These are phyloP conservation scores for Fusarium newnesense DNA, from an alignment of 2,329 filamentous ascomycete species.

Conservation along the genomic window DNA sequence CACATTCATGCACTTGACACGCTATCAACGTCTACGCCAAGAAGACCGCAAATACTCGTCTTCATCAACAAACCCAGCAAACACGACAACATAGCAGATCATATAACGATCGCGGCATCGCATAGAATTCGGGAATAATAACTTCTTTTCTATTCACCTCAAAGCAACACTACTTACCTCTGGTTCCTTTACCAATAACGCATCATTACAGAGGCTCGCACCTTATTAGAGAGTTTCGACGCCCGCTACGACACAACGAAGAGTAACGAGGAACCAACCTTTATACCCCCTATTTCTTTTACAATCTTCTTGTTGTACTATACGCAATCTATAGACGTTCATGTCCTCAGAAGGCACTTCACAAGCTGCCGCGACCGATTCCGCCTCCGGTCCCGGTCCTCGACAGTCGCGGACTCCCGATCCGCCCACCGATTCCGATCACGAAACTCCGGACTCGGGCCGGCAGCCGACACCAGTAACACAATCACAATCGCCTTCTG, in stretches of 20 bases:
- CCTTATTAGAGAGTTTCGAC: constrained; percentile 41
- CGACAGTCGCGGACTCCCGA: constrained; percentile 6
- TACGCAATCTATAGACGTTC: constrained; percentile 25
- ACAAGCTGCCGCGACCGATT: constrained; percentile 19
- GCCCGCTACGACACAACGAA: constrained; percentile 9
- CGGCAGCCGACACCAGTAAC: constrained; percentile 13
- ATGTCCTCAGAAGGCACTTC: constrained; percentile 35
- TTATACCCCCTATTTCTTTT: background rate
- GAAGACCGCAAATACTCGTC: constrained; percentile 19
- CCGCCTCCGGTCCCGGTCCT: constrained; percentile 25
- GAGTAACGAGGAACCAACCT: background rate
- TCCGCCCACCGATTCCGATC: constrained; percentile 9
- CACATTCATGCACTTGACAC: constrained; percentile 35
- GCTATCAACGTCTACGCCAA: constrained; percentile 33
- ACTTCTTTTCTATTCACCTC: background rate
- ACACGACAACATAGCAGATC: background rate
- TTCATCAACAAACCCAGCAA: constrained; percentile 7
- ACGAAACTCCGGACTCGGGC: constrained; percentile 12
- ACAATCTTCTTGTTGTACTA: background rate
- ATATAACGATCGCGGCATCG: background rate
- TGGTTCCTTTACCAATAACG: background rate
- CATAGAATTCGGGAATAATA: constrained; percentile 4
- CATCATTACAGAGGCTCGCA: constrained; percentile 27
- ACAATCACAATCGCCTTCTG: constrained; percentile 15
- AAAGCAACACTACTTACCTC: constrained; percentile 1